phyloP scores from a whole-genome alignment of 768 basidiomycete genomes.

The Strobilomyces confusus region DNA sequence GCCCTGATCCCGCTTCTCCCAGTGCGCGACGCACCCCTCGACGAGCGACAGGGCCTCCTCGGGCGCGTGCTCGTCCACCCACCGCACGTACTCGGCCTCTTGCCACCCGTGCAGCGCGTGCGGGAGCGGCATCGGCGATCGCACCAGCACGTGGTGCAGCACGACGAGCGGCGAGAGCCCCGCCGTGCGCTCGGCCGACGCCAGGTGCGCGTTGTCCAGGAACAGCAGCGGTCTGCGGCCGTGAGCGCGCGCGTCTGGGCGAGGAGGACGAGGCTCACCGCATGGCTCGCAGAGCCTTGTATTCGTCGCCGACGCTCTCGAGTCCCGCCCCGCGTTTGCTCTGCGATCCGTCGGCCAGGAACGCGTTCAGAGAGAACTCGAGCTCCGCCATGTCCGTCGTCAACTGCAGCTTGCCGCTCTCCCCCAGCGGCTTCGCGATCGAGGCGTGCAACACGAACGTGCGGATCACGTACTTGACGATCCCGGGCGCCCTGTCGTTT shows the following conservation, averaged over 20 bases:
- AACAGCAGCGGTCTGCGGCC: conserved; percentile 75
- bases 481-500: conserved; percentile 49
- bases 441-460: conserved; percentile 94
- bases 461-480: conserved; percentile 76
- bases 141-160: conserved; percentile 88
- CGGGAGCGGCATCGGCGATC: conserved; percentile 81
- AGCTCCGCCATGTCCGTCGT: conserved; percentile 96
- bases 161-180: conserved; percentile 87
- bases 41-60: conserved; percentile 78
- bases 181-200: conserved; percentile 59
- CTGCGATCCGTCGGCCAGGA: conserved; percentile 57
- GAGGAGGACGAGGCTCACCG: conserved; percentile 46
- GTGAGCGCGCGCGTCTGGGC: neutral
- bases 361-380: conserved; percentile 86
- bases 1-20: conserved; percentile 70
- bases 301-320: conserved; percentile 81
- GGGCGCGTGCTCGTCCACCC: conserved; percentile 88
- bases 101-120: conserved; percentile 92
- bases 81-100: conserved; percentile 93
- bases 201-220: conserved; percentile 71
- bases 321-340: conserved; percentile 62
- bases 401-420: conserved; percentile 90
- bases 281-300: conserved; percentile 79
- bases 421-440: conserved; percentile 85
- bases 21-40: conserved; percentile 71